Evolutionary conservation across 495 filamentous ascomycete genomes (phyloP).

Genomic region (Penicillium soppii): DNA sequence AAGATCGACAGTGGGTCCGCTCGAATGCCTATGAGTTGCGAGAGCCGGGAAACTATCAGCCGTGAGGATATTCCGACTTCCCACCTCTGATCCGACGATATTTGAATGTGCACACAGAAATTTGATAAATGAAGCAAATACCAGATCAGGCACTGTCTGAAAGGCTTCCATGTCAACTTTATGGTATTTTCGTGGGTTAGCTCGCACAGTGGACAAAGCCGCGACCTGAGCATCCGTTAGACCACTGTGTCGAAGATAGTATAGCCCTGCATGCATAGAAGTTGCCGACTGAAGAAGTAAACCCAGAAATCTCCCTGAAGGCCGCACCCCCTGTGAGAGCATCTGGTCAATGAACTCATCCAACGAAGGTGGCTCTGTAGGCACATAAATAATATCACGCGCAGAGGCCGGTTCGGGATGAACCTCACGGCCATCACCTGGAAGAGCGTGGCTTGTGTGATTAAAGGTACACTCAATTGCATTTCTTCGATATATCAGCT

Average conservation of each 20-base stretch:
- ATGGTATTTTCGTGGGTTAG: conserved; percentile 13
- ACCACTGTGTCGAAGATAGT: conserved; percentile 39
- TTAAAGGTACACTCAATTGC: conserved; percentile 19
- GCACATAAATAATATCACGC: conserved; percentile 57
- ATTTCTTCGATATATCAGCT: conserved; percentile 48
- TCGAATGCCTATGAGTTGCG: conserved; percentile 6
- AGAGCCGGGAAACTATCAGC: conserved; percentile 34
- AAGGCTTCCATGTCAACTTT: conserved; percentile 20
- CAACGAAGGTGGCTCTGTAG: conserved; percentile 52
- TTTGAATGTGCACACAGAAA: conserved; percentile 41
- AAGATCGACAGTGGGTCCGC: conserved; percentile 10
- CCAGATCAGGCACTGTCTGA: conserved; percentile 31
- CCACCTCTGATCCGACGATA: not conserved
- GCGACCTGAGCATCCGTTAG: conserved; percentile 34
- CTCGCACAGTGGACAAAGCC: conserved; percentile 31
- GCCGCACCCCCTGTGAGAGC: conserved; percentile 44
- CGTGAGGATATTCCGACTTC: conserved; percentile 21
- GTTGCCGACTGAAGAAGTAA: conserved; percentile 47
- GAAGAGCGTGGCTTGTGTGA: conserved; percentile 34
- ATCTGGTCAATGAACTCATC: conserved; percentile 56
- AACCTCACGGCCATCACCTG: conserved; percentile 63
- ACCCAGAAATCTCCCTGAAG: conserved; percentile 41
- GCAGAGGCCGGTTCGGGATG: conserved; percentile 55
- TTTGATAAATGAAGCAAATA: conserved; percentile 50
- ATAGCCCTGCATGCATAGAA: conserved; percentile 37